phyloP scores from a whole-genome alignment of 148 eudicot genomes.

The Rhododendron kiyosumense region DNA sequence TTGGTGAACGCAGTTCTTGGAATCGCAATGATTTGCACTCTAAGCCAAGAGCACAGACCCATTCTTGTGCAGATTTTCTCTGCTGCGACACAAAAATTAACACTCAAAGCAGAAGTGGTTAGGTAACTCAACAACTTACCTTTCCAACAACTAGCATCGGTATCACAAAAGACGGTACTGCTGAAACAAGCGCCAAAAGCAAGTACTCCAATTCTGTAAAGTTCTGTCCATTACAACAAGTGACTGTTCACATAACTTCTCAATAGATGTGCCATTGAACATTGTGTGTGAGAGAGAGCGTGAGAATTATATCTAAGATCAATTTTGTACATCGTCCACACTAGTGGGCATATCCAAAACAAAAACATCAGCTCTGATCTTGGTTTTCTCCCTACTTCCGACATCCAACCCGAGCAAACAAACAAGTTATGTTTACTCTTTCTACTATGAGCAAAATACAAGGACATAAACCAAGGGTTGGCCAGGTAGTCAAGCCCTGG shows the following conservation, averaged over 20 bases:
- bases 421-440: neutral
- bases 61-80: neutral
- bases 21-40: neutral
- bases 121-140: constrained; percentile 34
- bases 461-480: neutral
- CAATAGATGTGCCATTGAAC: neutral
- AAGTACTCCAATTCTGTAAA: constrained; percentile 90
- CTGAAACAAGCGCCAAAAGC: constrained; percentile 76
- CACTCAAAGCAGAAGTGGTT: neutral
- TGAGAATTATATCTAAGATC: neutral
- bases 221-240: constrained; percentile 42
- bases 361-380: neutral
- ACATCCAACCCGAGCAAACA: neutral
- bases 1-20: neutral
- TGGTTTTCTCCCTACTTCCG: neutral
- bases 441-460: neutral
- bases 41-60: neutral
- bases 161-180: constrained; percentile 72
- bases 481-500: neutral
- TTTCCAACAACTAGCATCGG: constrained; percentile 77
- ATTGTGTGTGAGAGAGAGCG: neutral
- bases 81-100: neutral
- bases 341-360: neutral
- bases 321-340: neutral
- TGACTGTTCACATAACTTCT: neutral